Percentiles rank a stretch among this genome's conserved stretches.
Evolutionary conservation across 1,139 yeast genomes (phyloP).

Genomic region (Suhomyces wounanorum): DNA sequence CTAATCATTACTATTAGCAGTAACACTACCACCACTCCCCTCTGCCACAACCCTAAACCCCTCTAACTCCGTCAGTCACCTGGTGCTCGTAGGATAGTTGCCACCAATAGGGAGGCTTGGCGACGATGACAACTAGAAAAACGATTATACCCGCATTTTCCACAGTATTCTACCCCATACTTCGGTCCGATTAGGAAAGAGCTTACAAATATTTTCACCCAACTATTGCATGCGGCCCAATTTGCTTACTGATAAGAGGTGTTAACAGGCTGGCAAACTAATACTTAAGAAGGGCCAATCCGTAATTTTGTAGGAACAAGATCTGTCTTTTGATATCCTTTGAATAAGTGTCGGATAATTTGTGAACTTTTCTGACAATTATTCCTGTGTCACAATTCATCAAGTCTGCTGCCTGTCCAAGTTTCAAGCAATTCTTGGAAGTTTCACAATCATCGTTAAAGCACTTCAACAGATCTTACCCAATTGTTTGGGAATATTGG

Average conservation of each 20-base stretch:
- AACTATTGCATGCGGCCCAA: neutral
- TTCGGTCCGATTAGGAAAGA: neutral
- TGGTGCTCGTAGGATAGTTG: neutral
- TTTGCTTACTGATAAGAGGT: constrained; percentile 4
- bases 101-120: neutral
- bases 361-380: no score
- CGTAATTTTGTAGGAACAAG: neutral
- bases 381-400: no score
- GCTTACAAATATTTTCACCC: constrained; percentile 2
- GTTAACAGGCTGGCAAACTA: neutral
- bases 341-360: no score
- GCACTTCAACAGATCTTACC: no score
- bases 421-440: no score
- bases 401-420: no score
- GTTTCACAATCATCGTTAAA: no score
- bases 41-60: neutral
- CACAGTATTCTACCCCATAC: neutral
- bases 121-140: neutral
- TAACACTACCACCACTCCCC: no score
- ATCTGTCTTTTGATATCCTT: no score
- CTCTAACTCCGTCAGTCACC: neutral
- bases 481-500: no score
- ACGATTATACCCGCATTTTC: neutral
- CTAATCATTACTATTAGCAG: no score
- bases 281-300: neutral